Base-by-base conservation (phyloP, 805 yeast species). In the Candida krabiensis region DNA sequence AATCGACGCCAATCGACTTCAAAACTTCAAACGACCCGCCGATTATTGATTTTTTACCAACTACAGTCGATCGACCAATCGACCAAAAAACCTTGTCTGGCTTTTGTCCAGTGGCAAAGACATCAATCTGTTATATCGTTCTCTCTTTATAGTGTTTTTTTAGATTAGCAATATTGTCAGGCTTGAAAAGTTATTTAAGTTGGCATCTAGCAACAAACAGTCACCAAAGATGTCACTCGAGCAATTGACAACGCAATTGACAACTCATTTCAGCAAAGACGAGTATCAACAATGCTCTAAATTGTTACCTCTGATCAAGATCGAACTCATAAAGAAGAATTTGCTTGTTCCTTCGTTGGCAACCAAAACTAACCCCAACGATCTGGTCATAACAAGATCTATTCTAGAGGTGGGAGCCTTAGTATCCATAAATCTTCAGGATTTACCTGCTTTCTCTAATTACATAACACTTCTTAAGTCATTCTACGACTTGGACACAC, bases 361-460 rank as follows among this genome's bases (percentile, higher is more conserved):
- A 36, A 52, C 61, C 38, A 61, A 47, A 35, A 62, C 52, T 60
- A 73, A 73, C 40, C 58, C 79, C 24, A 76, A 74, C 41, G 96
- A 90, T 64, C 72, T 89, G 40, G 70, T 75, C 43, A 86, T 88
- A 27, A 80, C 96, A 6, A 80, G 95, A 50, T 79, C 84, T 28
- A 84, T 91, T 29, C 68, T 93, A 35, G 98, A 93, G 61, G 77
- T 89, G 43, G 96, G 96, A 9, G 95, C 96, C 0, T 68, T 91
- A 37, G 75, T 86, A 13, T 75, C 90, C 34, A 79, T 93, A 44
- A 82, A 83, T 49, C 60, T 75, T 29, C 64, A 73, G 24, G 73
- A 85, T 45, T 77, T 83, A 52, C 73, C 64, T 15, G 72, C 74
- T n/a, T 87, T 89, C 56, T 82, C 83, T 48, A 82, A 82, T 53